phyloP scores from a whole-genome alignment of 306 rosid species.

The Prunus padus region DNA sequence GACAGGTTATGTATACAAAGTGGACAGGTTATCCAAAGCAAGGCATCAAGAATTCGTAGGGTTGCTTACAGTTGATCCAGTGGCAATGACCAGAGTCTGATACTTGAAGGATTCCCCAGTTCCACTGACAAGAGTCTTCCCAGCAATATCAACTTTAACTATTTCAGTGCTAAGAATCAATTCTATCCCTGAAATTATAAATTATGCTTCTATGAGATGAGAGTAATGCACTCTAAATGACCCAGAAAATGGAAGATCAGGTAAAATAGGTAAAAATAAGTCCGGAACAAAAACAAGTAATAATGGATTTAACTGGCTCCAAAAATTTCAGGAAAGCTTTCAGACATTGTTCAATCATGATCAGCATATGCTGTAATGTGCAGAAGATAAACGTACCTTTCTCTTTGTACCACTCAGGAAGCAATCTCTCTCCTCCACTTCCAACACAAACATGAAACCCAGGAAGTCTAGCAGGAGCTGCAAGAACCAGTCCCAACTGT shows the following conservation, averaged over 20 bases:
- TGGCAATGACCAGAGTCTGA: constrained; percentile 75
- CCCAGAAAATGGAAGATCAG: neutral
- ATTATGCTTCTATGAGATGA: constrained; percentile 20
- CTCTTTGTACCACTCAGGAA: constrained; percentile 84
- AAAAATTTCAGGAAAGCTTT: constrained; percentile 13
- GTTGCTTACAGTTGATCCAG: constrained; percentile 82
- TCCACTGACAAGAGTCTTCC: constrained; percentile 64
- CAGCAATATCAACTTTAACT: constrained; percentile 73
- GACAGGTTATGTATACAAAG: constrained; percentile 5
- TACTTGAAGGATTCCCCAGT: constrained; percentile 65
- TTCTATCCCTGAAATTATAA: constrained; percentile 70
- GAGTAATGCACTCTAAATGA: neutral
- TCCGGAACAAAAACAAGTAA: neutral
- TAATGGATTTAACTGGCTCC: neutral
- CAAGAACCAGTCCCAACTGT: constrained; percentile 26
- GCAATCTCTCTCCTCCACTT: constrained; percentile 90
- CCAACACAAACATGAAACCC: constrained; percentile 93
- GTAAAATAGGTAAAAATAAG: neutral
- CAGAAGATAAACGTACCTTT: constrained; percentile 51
- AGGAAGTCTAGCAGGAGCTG: constrained; percentile 99
- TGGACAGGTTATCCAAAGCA: constrained; percentile 9
- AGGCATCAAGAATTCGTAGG: constrained; percentile 1
- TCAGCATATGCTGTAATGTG: neutral
- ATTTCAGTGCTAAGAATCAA: constrained; percentile 80
- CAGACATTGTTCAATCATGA: neutral